Evolutionary conservation across 2,329 filamentous ascomycete species (phyloP).

Genomic region (Penicillium sp.): DNA sequence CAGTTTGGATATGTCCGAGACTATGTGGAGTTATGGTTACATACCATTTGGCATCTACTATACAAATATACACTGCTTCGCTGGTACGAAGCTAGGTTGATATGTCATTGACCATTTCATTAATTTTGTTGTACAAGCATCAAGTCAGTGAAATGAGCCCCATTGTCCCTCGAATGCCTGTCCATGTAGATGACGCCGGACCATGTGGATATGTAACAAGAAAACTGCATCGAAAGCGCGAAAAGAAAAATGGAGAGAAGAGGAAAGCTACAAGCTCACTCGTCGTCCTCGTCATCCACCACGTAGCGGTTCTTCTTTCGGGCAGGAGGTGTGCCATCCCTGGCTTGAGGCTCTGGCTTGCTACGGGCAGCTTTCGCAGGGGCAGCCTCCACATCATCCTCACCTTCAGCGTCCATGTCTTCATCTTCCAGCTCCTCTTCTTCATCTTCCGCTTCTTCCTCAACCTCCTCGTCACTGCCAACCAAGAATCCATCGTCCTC

Average conservation of each 20-base stretch:
- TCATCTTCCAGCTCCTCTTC: slow-evolving; percentile 44
- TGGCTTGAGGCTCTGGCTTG: slow-evolving; percentile 24
- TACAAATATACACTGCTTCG: neutral
- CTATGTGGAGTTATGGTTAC: neutral
- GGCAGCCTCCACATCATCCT: slow-evolving; percentile 36
- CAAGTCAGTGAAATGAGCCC: neutral
- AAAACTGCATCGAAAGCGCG: neutral
- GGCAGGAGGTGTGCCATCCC: slow-evolving; percentile 34
- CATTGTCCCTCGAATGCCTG: slow-evolving; percentile 14
- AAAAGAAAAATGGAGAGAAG: neutral
- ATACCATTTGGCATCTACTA: neutral
- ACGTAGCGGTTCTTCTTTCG: slow-evolving; percentile 49
- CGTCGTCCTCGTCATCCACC: slow-evolving; percentile 50
- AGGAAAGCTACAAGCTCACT: slow-evolving; percentile 24
- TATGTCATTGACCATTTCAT: slow-evolving; percentile 21
- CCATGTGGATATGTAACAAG: slow-evolving; percentile 12
- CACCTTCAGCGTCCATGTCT: slow-evolving; percentile 46
- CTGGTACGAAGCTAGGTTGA: neutral
- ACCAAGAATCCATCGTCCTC: slow-evolving; percentile 75
- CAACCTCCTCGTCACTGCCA: slow-evolving; percentile 48
- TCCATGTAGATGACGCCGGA: slow-evolving; percentile 17
- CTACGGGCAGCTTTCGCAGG: slow-evolving; percentile 29
- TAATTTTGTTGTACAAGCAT: slow-evolving; percentile 16
- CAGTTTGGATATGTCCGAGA: neutral
- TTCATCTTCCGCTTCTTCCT: slow-evolving; percentile 46